Conservation (phyloP, 805 yeast genomes). For the Wickerhamomyces ciferrii region DNA sequence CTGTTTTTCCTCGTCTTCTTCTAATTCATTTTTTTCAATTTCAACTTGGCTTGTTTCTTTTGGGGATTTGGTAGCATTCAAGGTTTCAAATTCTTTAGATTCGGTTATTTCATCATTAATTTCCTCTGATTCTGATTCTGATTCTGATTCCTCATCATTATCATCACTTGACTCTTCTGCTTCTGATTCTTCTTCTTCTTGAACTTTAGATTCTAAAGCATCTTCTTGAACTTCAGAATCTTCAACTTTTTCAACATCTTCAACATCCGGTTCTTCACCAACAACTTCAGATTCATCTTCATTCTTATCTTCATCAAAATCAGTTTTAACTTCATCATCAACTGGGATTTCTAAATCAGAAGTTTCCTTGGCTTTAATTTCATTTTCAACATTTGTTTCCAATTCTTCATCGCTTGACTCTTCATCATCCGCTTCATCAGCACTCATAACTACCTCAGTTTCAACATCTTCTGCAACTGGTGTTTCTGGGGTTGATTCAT, state of each 20-base stretch:
- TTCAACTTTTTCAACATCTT: neutral
- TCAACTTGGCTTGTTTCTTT: no score
- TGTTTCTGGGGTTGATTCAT: neutral
- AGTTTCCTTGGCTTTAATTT: no score
- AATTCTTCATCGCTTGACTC: slow-evolving; percentile 1
- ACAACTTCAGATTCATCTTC: slow-evolving; percentile 1
- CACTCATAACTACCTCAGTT: neutral
- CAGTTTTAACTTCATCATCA: neutral
- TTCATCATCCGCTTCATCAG: neutral
- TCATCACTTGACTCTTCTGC: neutral
- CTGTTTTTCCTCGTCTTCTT: no score
- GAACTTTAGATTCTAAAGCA: neutral
- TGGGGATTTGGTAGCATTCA: neutral
- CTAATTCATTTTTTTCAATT: no score
- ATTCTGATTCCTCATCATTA: neutral
- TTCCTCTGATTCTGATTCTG: neutral
- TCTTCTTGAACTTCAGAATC: neutral
- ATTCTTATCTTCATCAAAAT: neutral
- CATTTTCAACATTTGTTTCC: slow-evolving; percentile 1
- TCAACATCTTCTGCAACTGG: neutral
- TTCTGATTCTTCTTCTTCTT: neutral
- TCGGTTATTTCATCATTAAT: neutral
- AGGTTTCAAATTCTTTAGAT: neutral
- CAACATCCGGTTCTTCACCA: no score
- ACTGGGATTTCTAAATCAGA: neutral